Percentiles rank a stretch among this genome's conserved stretches.
Evolutionary conservation across 805 yeast genomes (phyloP).

Genomic region (Candida insectalens): DNA sequence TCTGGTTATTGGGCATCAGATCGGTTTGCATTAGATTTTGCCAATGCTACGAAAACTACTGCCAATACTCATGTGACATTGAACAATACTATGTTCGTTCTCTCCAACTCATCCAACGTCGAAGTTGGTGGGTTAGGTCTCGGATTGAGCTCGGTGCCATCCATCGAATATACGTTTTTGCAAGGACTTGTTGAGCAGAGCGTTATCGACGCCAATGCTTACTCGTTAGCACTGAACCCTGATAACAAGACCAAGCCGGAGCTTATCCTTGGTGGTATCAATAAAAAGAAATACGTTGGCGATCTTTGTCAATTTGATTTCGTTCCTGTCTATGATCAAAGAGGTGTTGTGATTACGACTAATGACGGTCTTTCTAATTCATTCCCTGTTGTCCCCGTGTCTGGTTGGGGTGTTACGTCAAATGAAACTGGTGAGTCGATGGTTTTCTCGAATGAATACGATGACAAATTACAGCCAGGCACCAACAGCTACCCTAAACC

Average conservation of each 20-base stretch:
- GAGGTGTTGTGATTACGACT: conserved; percentile 2
- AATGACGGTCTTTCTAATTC: conserved; percentile 10
- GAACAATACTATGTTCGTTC: conserved; percentile 21
- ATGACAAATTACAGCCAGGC: conserved; percentile 32
- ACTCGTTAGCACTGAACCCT: conserved; percentile 31
- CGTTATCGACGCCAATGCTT: conserved; percentile 29
- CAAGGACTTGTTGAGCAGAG: conserved; percentile 21
- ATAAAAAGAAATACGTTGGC: conserved; percentile 35
- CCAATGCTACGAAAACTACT: conserved; percentile 3
- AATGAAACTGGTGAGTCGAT: conserved; percentile 15
- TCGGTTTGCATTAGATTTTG: conserved; percentile 6
- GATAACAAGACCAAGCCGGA: conserved; percentile 20
- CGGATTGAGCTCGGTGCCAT: conserved; percentile 20
- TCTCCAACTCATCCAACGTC: conserved; percentile 27
- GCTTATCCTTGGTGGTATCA: conserved; percentile 51
- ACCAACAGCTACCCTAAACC: conserved; percentile 33
- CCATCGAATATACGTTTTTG: conserved; percentile 21
- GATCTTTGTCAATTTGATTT: conserved; percentile 39
- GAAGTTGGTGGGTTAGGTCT: conserved; percentile 37
- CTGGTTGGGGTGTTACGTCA: conserved; percentile 33
- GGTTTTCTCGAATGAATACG: conserved; percentile 23
- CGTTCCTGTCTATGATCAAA: conserved; percentile 29
- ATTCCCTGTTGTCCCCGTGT: conserved; percentile 36
- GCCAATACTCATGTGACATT: not conserved
- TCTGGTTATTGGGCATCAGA: conserved; percentile 19